phyloP scores from a whole-genome alignment of 2,329 filamentous ascomycete species.

The Pyricularia grisea region DNA sequence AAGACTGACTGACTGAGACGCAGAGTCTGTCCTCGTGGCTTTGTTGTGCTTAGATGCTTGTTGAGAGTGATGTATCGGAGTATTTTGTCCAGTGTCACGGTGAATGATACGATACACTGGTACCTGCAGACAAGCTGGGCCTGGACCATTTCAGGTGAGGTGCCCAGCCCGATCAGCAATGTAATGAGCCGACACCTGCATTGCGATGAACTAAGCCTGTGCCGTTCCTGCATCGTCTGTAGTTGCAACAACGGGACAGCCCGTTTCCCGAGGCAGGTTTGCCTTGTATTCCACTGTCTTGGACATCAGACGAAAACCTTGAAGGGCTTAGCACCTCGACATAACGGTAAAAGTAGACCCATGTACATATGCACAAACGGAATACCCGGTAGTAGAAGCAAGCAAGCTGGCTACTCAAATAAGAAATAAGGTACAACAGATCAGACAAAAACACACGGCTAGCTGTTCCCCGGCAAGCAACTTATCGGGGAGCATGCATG shows the following conservation, averaged over 20 bases:
- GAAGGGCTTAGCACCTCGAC: not conserved
- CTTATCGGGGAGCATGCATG: not conserved
- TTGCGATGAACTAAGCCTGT: not conserved
- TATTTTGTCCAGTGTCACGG: not conserved
- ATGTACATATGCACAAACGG: not conserved
- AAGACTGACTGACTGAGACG: not conserved
- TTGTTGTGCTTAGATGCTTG: not conserved
- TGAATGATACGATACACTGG: not conserved
- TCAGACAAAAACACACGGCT: not conserved
- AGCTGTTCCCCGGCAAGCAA: not conserved
- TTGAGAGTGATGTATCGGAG: not conserved
- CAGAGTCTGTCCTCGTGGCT: not conserved
- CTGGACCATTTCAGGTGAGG: not conserved
- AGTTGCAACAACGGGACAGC: not conserved
- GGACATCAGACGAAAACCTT: not conserved
- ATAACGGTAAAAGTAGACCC: not conserved
- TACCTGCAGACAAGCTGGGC: not conserved
- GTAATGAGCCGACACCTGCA: not conserved
- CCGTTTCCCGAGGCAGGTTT: not conserved
- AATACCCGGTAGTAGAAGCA: no score
- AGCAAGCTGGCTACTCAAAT: no score
- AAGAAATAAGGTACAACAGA: no score
- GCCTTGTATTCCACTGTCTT: not conserved
- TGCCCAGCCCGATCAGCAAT: not conserved
- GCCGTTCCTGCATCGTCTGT: not conserved